These are phyloP conservation scores for Macrocybe gigantea DNA, from an alignment of 768 basidiomycete genomes.

Conservation along the genomic window DNA sequence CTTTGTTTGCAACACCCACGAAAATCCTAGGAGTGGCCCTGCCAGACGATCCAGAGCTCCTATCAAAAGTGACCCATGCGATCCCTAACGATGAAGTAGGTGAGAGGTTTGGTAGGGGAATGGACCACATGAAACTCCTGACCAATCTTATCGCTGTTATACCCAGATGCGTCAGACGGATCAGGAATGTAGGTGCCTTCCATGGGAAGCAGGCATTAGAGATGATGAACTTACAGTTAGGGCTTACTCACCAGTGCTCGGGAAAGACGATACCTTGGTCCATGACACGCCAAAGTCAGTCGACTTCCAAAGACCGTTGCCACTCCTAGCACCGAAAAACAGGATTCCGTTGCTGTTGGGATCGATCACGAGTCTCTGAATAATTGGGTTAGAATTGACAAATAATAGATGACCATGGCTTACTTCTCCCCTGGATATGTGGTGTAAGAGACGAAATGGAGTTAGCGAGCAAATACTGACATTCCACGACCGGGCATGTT, in stretches of 20 bases:
- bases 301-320: constrained; percentile 64
- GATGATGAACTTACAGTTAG: background rate
- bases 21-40: constrained; percentile 58
- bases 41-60: constrained; percentile 48
- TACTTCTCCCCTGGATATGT: constrained; percentile 41
- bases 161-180: constrained; percentile 41
- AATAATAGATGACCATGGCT: background rate
- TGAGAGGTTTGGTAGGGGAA: background rate
- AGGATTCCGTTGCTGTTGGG: constrained; percentile 57
- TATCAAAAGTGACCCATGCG: constrained; percentile 62
- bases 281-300: constrained; percentile 53
- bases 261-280: constrained; percentile 54
- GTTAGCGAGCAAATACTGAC: constrained; percentile 18
- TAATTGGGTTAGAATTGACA: background rate
- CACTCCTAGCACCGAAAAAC: constrained; percentile 59
- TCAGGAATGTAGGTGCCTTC: constrained; percentile 50
- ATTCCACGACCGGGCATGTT: constrained; percentile 69
- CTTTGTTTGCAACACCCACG: constrained; percentile 57
- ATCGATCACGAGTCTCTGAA: constrained; percentile 54
- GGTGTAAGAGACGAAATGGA: constrained; percentile 4
- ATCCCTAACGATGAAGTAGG: constrained; percentile 24
- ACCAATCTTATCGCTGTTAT: constrained; percentile 36
- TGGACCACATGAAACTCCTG: background rate
- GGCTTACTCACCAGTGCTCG: constrained; percentile 41
- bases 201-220: background rate